These are phyloP conservation scores for Trametes polyzona DNA, from an alignment of 1,284 basidiomycete species.

Conservation along the genomic window DNA sequence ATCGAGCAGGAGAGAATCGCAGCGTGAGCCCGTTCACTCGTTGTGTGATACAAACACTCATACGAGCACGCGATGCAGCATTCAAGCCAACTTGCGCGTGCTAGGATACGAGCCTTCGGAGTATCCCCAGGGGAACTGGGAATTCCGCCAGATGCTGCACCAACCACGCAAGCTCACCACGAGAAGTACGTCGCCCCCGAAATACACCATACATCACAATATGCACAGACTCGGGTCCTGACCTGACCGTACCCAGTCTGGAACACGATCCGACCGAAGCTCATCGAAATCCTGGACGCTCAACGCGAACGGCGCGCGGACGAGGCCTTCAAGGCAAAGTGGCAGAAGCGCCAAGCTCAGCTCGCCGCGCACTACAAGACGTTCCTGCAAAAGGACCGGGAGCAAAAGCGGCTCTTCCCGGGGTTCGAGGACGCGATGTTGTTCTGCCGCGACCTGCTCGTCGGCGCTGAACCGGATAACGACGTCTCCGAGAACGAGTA, in stretches of 20 bases:
- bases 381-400: constrained; percentile 1
- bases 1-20: neutral
- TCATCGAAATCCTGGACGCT: constrained; percentile 1
- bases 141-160: neutral
- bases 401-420: neutral
- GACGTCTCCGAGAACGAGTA: constrained; percentile 5
- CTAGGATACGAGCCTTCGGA: constrained; percentile 1
- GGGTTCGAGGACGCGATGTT: constrained; percentile 6
- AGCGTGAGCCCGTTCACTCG: neutral
- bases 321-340: neutral
- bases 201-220: no score
- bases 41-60: no score
- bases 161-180: constrained; percentile 15
- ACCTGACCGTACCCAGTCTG: neutral
- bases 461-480: neutral
- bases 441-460: neutral
- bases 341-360: neutral
- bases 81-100: constrained; percentile 1
- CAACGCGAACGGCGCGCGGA: neutral
- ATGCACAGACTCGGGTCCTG: neutral
- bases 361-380: neutral
- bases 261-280: constrained; percentile 10
- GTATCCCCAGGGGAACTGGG: neutral
- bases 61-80: neutral
- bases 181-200: neutral